phyloP scores from a whole-genome alignment of 2,329 filamentous ascomycete species.

The Aspergillus ustus region DNA sequence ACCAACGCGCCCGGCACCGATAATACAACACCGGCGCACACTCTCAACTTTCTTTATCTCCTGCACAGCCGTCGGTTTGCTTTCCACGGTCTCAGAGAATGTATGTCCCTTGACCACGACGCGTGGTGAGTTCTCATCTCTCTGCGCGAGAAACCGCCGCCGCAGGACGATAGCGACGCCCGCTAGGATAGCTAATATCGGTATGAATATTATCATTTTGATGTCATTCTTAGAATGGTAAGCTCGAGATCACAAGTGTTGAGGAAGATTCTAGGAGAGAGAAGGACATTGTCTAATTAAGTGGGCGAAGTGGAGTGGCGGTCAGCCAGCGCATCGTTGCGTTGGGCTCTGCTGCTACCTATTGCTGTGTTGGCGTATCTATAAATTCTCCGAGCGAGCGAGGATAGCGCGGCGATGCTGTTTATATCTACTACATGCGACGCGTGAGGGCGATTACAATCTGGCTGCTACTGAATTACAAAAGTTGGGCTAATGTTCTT shows the following conservation, averaged over 20 bases:
- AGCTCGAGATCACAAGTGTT: neutral
- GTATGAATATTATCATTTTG: constrained; percentile 23
- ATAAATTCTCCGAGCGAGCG: neutral
- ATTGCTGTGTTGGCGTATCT: neutral
- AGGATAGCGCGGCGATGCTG: neutral
- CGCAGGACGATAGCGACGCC: constrained; percentile 23
- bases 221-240: neutral
- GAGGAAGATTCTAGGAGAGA: neutral
- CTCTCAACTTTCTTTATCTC: constrained; percentile 13
- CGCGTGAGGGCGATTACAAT: no score
- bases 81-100: constrained; percentile 23
- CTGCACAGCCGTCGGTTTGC: neutral
- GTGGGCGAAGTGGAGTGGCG: constrained; percentile 3
- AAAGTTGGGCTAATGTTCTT: no score
- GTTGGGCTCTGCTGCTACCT: neutral
- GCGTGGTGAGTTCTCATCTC: constrained; percentile 7
- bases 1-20: constrained; percentile 34
- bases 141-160: constrained; percentile 20
- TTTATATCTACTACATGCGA: neutral
- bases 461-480: no score
- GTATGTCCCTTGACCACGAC: constrained; percentile 28
- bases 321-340: constrained; percentile 6
- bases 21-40: constrained; percentile 29
- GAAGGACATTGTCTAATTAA: neutral
- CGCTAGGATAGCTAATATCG: constrained; percentile 23